These are phyloP conservation scores for Aspergillus ellipticus DNA, from an alignment of 495 filamentous ascomycete species.

Conservation along the genomic window DNA sequence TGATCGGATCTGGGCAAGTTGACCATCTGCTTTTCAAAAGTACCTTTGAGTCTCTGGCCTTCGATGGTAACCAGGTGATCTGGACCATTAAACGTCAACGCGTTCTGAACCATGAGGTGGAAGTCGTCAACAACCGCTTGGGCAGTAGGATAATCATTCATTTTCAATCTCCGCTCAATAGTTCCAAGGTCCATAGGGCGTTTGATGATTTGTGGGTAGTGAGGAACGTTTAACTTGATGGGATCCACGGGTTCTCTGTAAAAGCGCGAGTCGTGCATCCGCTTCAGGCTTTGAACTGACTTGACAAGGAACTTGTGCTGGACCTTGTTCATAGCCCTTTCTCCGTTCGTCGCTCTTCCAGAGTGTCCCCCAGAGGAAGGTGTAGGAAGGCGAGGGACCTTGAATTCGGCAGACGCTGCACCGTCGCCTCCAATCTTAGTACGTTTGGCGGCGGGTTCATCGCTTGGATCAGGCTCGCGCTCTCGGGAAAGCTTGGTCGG, in stretches of 20 bases:
- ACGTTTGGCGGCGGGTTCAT: conserved; percentile 76
- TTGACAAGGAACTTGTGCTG: conserved; percentile 55
- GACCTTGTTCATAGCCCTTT: conserved; percentile 45
- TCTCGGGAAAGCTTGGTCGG: conserved; percentile 61
- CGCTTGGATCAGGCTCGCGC: conserved; percentile 63
- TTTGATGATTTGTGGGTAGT: conserved; percentile 66
- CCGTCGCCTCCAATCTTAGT: conserved; percentile 57
- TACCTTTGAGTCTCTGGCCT: conserved; percentile 57
- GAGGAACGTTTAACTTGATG: conserved; percentile 61
- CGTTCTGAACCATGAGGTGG: conserved; percentile 69
- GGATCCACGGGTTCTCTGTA: conserved; percentile 76
- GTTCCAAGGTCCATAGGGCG: conserved; percentile 78
- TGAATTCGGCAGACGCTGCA: conserved; percentile 27
- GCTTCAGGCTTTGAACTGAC: conserved; percentile 67
- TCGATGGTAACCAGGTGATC: conserved; percentile 64
- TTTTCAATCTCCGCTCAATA: conserved; percentile 77
- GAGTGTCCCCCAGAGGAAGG: conserved; percentile 23
- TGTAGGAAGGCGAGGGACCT: conserved; percentile 33
- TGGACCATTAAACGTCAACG: conserved; percentile 74
- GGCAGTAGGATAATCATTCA: conserved; percentile 58
- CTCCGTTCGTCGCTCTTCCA: conserved; percentile 8
- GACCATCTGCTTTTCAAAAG: conserved; percentile 57
- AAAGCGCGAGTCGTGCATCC: conserved; percentile 67
- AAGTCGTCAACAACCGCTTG: conserved; percentile 69
- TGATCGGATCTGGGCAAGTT: conserved; percentile 49